phyloP scores from a whole-genome alignment of 139 green algal species.

The Coelastrella sp. region DNA sequence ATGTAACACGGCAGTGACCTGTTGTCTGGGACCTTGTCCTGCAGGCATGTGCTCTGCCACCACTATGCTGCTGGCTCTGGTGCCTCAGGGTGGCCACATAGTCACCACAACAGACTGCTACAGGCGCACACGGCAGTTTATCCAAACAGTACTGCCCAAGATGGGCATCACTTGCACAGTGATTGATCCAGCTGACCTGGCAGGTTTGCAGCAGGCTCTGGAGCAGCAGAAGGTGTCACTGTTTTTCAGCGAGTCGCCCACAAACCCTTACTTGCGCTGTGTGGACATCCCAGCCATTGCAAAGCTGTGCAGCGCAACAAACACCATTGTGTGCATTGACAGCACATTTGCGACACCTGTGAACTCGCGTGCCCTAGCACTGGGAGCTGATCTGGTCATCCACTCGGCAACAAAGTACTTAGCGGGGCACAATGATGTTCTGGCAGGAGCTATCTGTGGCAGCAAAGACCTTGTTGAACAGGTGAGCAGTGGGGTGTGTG shows the following conservation, averaged over 20 bases:
- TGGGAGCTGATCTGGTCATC: conserved; percentile 98
- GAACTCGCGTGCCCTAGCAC: conserved; percentile 82
- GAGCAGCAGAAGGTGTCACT: conserved; percentile 79
- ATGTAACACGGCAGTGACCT: too few relatives aligned
- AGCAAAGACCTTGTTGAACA: conserved; percentile 80
- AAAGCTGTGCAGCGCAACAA: conserved; percentile 69
- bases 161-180: conserved; percentile 97
- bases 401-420: conserved; percentile 99
- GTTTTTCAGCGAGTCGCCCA: conserved; percentile 99
- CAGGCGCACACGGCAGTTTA: conserved; percentile 97
- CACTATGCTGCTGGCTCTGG: conserved; percentile 99
- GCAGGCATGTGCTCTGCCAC: conserved; percentile 96
- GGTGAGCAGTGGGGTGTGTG: too few relatives aligned
- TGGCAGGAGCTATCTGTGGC: conserved; percentile 91
- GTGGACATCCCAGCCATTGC: conserved; percentile 93
- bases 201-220: conserved; percentile 77
- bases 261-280: conserved; percentile 99
- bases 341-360: conserved; percentile 97
- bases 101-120: conserved; percentile 99
- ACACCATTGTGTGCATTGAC: conserved; percentile 93
- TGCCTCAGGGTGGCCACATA: conserved; percentile 96
- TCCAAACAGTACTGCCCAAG: conserved; percentile 97
- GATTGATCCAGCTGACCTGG: conserved; percentile 95
- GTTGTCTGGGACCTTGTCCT: not conserved
- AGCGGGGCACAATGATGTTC: conserved; percentile 98